Conservation (phyloP, 2,329 filamentous ascomycete genomes). For the Arthrobotrys sphaeroides region DNA sequence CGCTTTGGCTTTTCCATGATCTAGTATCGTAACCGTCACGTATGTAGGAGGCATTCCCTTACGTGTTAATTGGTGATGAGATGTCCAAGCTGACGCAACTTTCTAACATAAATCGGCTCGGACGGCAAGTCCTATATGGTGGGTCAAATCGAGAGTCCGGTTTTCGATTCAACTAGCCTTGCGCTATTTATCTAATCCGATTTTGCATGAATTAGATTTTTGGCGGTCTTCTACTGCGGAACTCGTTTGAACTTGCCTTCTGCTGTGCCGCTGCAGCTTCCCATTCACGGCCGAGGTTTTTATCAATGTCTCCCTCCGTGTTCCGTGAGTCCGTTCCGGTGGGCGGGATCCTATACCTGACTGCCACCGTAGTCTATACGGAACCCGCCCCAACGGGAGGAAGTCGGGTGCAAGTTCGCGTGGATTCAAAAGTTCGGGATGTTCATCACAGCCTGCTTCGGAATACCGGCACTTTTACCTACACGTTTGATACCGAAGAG, state of each 20-base stretch:
- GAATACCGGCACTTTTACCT: constrained; percentile 78
- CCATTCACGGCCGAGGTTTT: constrained; percentile 74
- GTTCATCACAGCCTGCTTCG: constrained; percentile 75
- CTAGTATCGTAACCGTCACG: constrained; percentile 56
- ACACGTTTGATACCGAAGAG: constrained; percentile 74
- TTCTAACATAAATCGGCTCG: background rate
- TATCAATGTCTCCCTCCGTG: constrained; percentile 76
- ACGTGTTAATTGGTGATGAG: background rate
- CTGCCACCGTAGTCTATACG: constrained; percentile 76
- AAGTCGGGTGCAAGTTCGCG: constrained; percentile 74
- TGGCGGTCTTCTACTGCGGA: constrained; percentile 77
- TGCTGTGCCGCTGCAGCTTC: constrained; percentile 77
- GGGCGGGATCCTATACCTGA: constrained; percentile 77
- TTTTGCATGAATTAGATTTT: constrained; percentile 76
- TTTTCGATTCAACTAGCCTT: background rate
- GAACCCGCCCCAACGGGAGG: constrained; percentile 67
- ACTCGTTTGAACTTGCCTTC: constrained; percentile 79
- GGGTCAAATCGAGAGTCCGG: background rate
- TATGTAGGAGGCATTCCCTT: constrained; percentile 9
- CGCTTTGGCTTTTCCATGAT: background rate
- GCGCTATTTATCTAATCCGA: background rate
- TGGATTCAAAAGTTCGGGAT: constrained; percentile 76
- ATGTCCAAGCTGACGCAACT: background rate
- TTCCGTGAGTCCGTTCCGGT: constrained; percentile 80
- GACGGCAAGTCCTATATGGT: constrained; percentile 47